A percentile compares a stretch with the other conserved stretches of the same genome.
Conservation (phyloP, 2,329 filamentous ascomycete species). For the Ophiostoma himal-ulmi region DNA sequence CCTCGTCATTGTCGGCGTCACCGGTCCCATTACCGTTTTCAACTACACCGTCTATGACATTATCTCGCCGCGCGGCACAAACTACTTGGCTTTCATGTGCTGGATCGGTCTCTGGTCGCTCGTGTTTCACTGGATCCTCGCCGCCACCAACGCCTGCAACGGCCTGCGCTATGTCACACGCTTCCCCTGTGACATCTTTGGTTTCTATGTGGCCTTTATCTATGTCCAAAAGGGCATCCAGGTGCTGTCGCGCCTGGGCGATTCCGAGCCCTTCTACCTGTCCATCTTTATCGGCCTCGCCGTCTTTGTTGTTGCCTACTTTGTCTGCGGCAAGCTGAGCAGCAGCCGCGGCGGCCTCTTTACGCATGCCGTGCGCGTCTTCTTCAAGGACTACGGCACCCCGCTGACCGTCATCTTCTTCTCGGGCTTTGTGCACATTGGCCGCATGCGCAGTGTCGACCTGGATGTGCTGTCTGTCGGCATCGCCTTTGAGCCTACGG, state of each 20-base stretch:
- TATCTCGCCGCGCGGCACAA: constrained; percentile 66
- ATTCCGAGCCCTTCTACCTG: constrained; percentile 64
- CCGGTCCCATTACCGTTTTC: constrained; percentile 86
- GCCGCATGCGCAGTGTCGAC: constrained; percentile 66
- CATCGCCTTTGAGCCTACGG: constrained; percentile 72
- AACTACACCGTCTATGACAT: constrained; percentile 94
- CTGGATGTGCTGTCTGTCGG: constrained; percentile 69
- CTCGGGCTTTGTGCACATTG: constrained; percentile 81
- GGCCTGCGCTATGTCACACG: constrained; percentile 82
- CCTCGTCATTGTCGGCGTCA: constrained; percentile 84
- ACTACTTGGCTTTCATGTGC: constrained; percentile 85
- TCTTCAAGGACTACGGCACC: constrained; percentile 85
- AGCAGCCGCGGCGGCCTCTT: constrained; percentile 65
- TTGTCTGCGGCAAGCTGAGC: constrained; percentile 64
- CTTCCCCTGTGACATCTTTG: constrained; percentile 90
- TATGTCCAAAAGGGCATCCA: constrained; percentile 89
- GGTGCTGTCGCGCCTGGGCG: constrained; percentile 70
- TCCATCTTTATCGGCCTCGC: constrained; percentile 70
- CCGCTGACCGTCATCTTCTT: constrained; percentile 81
- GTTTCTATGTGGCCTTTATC: constrained; percentile 88
- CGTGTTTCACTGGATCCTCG: constrained; percentile 77
- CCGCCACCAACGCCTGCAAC: constrained; percentile 81
- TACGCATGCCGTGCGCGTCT: constrained; percentile 67
- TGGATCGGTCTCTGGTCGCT: constrained; percentile 89
- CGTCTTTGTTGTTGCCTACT: constrained; percentile 70